phyloP scores from a whole-genome alignment of 352 stramenopile species.

The Phytophthora constricta region DNA sequence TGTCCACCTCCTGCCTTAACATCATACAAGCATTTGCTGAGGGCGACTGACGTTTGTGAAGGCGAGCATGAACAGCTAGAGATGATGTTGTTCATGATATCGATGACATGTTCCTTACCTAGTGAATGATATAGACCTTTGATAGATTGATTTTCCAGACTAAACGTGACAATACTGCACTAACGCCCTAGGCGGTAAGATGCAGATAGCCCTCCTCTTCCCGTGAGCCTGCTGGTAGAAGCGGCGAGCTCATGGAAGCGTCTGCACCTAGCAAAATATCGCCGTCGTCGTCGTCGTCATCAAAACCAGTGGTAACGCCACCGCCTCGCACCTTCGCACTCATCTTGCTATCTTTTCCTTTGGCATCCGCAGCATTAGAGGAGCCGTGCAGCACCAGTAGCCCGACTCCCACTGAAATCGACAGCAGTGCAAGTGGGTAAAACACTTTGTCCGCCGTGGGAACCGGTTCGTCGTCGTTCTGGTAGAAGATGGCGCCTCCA shows the following conservation, averaged over 20 bases:
- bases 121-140: conserved; percentile 28
- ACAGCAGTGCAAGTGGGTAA: conserved; percentile 77
- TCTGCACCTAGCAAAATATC: conserved; percentile 67
- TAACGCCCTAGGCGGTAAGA: conserved; percentile 35
- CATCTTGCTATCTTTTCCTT: conserved; percentile 12
- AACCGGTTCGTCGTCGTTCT: conserved; percentile 67
- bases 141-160: conserved; percentile 24
- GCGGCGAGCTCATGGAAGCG: conserved; percentile 67
- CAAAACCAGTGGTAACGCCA: conserved; percentile 26
- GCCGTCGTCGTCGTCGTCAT: conserved; percentile 51
- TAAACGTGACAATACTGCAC: no score
- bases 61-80: not conserved
- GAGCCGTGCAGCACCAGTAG: conserved; percentile 77
- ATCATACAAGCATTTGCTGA: no score
- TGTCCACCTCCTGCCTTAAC: no score
- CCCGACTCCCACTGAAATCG: conserved; percentile 70
- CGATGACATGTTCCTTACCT: not conserved
- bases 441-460: conserved; percentile 62
- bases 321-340: conserved; percentile 22
- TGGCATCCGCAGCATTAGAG: conserved; percentile 10
- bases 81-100: not conserved
- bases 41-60: not conserved
- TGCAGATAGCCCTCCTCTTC: conserved; percentile 66
- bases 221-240: conserved; percentile 51
- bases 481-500: conserved; percentile 86